Conservation (phyloP, 2,329 filamentous ascomycete species). For the Colletotrichum sp. region DNA sequence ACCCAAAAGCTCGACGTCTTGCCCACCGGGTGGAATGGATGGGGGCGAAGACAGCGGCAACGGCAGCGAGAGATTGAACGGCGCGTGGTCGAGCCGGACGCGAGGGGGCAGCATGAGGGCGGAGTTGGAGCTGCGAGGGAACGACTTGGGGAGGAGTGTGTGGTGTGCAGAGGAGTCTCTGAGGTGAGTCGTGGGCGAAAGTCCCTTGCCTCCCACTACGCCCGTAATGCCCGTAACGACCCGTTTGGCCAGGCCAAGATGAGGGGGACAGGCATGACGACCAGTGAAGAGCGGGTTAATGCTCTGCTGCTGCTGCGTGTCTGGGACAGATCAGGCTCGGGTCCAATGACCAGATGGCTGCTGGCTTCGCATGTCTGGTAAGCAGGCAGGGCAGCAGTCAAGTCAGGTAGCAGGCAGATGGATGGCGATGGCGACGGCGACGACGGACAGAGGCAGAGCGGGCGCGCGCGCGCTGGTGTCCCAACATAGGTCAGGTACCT, state of each 20-base stretch:
- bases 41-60: background rate
- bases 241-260: background rate
- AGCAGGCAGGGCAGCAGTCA: background rate
- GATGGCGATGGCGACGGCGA: background rate
- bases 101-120: background rate
- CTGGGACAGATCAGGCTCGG: background rate
- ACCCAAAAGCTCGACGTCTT: background rate
- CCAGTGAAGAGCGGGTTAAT: conserved; percentile 3
- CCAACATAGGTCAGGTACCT: background rate
- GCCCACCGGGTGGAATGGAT: background rate
- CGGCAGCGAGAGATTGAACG: conserved; percentile 2
- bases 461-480: background rate
- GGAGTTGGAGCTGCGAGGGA: background rate
- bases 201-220: conserved; percentile 19
- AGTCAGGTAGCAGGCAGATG: background rate
- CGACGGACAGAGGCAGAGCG: background rate
- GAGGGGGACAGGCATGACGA: background rate
- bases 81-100: background rate
- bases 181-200: background rate
- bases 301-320: conserved; percentile 13
- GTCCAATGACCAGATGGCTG: background rate
- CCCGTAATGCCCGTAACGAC: conserved; percentile 18
- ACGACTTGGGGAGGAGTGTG: background rate
- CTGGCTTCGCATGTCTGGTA: background rate
- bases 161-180: background rate